A percentile compares a stretch with the other conserved stretches of the same genome.
These are phyloP conservation scores for Keithomyces neogunnii DNA, from an alignment of 2,329 filamentous ascomycete genomes.

Conservation along the genomic window DNA sequence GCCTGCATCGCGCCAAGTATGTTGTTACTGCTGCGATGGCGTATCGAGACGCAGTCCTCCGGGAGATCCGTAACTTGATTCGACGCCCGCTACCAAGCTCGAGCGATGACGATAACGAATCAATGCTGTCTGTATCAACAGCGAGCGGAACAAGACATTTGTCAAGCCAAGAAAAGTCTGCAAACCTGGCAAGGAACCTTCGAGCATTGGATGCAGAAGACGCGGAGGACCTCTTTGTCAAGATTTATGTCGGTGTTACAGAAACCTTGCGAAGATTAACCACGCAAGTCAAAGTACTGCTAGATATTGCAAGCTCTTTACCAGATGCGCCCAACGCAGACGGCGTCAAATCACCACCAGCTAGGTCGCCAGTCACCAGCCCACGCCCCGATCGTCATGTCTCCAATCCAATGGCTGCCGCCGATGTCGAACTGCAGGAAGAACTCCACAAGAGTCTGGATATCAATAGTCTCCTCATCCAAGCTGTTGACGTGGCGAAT, in stretches of 20 bases:
- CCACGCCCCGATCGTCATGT: slow-evolving; percentile 30
- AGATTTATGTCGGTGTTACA: slow-evolving; percentile 78
- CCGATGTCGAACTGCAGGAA: slow-evolving; percentile 51
- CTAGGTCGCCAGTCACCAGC: slow-evolving; percentile 45
- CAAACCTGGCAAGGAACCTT: slow-evolving; percentile 78
- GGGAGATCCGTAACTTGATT: slow-evolving; percentile 81
- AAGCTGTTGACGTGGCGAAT: slow-evolving; percentile 73
- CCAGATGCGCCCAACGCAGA: slow-evolving; percentile 31
- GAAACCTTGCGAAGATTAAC: slow-evolving; percentile 79
- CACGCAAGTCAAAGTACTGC: slow-evolving; percentile 86
- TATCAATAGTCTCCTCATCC: slow-evolving; percentile 67
- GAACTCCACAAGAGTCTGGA: slow-evolving; percentile 71
- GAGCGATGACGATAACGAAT: slow-evolving; percentile 87
- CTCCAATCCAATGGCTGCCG: slow-evolving; percentile 13
- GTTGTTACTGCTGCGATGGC: slow-evolving; percentile 72
- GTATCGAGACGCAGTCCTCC: slow-evolving; percentile 75
- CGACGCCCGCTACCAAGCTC: slow-evolving; percentile 81
- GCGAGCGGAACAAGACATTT: slow-evolving; percentile 56
- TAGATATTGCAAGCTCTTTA: slow-evolving; percentile 81
- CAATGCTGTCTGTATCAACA: slow-evolving; percentile 79
- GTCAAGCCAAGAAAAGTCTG: slow-evolving; percentile 82
- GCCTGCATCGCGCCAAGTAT: slow-evolving; percentile 73
- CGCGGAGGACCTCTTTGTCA: slow-evolving; percentile 73
- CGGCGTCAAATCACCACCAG: slow-evolving; percentile 37
- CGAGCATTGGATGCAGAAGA: slow-evolving; percentile 75